Evolutionary conservation across 805 yeast genomes (phyloP).

Genomic region (Barnettozyma wickerhamii): DNA sequence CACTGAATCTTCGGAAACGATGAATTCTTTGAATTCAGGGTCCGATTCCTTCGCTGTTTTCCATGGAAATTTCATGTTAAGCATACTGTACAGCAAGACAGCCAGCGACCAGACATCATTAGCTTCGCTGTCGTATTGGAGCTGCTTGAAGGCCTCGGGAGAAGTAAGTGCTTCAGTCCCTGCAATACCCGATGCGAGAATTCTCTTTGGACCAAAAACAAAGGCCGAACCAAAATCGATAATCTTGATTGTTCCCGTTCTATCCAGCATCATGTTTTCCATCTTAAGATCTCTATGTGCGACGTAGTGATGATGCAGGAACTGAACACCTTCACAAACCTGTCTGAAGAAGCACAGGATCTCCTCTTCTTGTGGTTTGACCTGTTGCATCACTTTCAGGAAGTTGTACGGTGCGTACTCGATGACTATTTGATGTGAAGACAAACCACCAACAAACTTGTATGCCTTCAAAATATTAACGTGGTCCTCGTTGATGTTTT

Average conservation of each 20-base stretch:
- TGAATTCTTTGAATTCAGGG: slow-evolving; percentile 16
- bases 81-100: slow-evolving; percentile 74
- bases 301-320: slow-evolving; percentile 69
- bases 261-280: slow-evolving; percentile 82
- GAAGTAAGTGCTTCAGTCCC: slow-evolving; percentile 94
- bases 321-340: slow-evolving; percentile 65
- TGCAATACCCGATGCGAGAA: slow-evolving; percentile 73
- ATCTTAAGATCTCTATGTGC: slow-evolving; percentile 91
- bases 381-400: slow-evolving; percentile 83
- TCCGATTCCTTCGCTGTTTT: slow-evolving; percentile 35
- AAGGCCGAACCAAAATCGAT: slow-evolving; percentile 94
- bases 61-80: slow-evolving; percentile 51
- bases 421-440: slow-evolving; percentile 66
- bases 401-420: slow-evolving; percentile 87
- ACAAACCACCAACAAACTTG: slow-evolving; percentile 63
- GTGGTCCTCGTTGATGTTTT: slow-evolving; percentile 52
- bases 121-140: slow-evolving; percentile 69
- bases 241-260: slow-evolving; percentile 69
- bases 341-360: slow-evolving; percentile 78
- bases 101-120: slow-evolving; percentile 93
- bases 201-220: slow-evolving; percentile 48
- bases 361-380: slow-evolving; percentile 60
- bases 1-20: not conserved
- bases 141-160: slow-evolving; percentile 73
- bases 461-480: slow-evolving; percentile 70